Evolutionary conservation across 805 yeast species (phyloP).

Genomic region (Saccharomycopsis lassenensis): DNA sequence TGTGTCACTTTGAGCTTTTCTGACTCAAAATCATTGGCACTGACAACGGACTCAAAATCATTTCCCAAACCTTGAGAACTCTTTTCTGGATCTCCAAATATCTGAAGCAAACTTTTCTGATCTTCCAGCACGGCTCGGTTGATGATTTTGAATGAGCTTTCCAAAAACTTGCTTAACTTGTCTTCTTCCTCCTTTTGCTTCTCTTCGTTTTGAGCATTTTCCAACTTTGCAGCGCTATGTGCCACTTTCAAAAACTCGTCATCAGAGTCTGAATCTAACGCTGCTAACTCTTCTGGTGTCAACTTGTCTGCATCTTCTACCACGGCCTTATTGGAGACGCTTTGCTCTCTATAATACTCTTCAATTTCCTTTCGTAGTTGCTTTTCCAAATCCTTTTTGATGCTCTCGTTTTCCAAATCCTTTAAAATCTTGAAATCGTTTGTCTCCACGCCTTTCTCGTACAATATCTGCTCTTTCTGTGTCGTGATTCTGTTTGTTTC

Average conservation of each 20-base stretch:
- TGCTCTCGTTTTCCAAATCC: conserved; percentile 5
- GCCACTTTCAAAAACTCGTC: conserved; percentile 1
- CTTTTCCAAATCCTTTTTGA: conserved; percentile 4
- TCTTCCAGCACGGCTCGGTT: conserved; percentile 11
- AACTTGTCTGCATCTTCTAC: too few relatives aligned
- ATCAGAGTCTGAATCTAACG: background rate
- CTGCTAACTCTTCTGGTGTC: too few relatives aligned
- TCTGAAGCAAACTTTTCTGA: conserved; percentile 1
- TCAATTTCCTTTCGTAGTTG: conserved; percentile 4
- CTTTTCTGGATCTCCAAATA: too few relatives aligned
- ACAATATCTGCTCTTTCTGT: conserved; percentile 4
- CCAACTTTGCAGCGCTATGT: too few relatives aligned
- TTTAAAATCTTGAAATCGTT: conserved; percentile 10
- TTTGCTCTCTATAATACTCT: background rate
- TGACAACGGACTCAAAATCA: too few relatives aligned
- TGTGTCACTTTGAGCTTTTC: too few relatives aligned
- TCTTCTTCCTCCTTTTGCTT: background rate
- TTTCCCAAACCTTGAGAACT: too few relatives aligned
- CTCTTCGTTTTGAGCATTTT: background rate
- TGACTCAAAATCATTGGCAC: too few relatives aligned
- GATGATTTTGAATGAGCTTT: conserved; percentile 15
- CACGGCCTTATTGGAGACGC: too few relatives aligned
- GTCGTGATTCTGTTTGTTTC: too few relatives aligned
- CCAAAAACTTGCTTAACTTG: conserved; percentile 6
- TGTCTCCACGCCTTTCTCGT: conserved; percentile 16